Evolutionary conservation across 2,329 filamentous ascomycete genomes (phyloP), one percentile per base, ranked within the genome.

Genomic region (Chrysoporthe puriensis): DNA sequence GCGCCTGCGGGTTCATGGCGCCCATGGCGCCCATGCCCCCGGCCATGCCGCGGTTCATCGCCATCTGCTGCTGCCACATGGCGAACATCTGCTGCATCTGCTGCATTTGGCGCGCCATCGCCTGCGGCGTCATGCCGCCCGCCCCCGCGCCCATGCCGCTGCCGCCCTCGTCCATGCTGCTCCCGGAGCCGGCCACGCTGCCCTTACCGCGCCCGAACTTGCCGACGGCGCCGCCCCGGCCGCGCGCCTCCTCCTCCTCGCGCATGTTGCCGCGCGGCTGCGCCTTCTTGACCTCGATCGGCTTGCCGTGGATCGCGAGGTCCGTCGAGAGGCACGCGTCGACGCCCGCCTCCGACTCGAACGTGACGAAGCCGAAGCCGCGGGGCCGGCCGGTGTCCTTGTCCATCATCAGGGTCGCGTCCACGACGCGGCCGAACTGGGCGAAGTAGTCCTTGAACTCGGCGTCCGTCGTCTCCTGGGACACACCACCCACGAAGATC

Each of bases 351-450:
- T 99, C 96, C 72, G 91, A 96, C 80, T 99, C 96, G 74, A 99
- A 99, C 0, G 96, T 99, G 64, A 99, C 96, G 78, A 99, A 99
- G 16, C 96, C 96, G 75, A 99, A 99, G 1, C 96, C 96, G 76
- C 96, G 88, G 2, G 96, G 96, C 52, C 96, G 89, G n/a, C 96
- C 96, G 0, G 96, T 99, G 78, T 99, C 96, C 81, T 99, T 99
- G 79, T 99, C 96, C 90, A 99, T 99, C 96, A 99, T 99, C 2
- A 99, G 88, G 0, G 96, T 99, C 1, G 96, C 96, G 80, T 99
- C 96, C 50, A 99, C 91, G 26, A 99, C 96, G 70, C 95, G 90
- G 40, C 96, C 96, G 74, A 98, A 99, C 76, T 97, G 93, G 75
- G 92, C 93, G 81, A 99, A 99, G 81, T 97, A 99, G 69, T 96